A percentile compares a stretch with the other conserved stretches of the same genome.
Conservation (phyloP, 2,329 filamentous ascomycete species). For the Fusarium sp. region DNA sequence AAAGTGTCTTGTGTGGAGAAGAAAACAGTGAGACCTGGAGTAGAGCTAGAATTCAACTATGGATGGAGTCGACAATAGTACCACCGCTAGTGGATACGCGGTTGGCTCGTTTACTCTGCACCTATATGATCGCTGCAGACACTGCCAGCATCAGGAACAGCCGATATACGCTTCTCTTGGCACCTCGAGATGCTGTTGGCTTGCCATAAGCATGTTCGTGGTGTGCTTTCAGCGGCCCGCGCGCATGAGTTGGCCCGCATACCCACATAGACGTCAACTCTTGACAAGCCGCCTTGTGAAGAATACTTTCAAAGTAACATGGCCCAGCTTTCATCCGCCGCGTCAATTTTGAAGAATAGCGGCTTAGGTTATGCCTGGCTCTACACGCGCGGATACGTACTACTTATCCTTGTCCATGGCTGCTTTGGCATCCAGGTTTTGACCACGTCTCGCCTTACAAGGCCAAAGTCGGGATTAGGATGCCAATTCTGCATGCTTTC, state of each 20-base stretch:
- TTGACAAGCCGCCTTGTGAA: constrained; percentile 13
- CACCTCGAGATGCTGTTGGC: constrained; percentile 31
- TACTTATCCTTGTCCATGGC: constrained; percentile 13
- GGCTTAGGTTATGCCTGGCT: not conserved
- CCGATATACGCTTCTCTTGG: constrained; percentile 14
- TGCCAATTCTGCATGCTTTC: constrained; percentile 14
- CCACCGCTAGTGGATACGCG: constrained; percentile 21
- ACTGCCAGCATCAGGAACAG: constrained; percentile 37
- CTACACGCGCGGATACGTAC: constrained; percentile 28
- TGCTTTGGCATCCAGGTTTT: not conserved
- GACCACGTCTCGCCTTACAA: constrained; percentile 11
- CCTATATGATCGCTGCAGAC: constrained; percentile 22
- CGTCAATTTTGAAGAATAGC: constrained; percentile 19
- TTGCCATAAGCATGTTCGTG: constrained; percentile 23
- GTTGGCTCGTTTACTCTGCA: constrained; percentile 22
- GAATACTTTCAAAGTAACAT: constrained; percentile 11
- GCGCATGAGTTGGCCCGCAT: constrained; percentile 38
- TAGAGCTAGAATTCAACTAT: constrained; percentile 25
- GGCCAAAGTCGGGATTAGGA: constrained; percentile 7
- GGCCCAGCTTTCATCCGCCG: constrained; percentile 21
- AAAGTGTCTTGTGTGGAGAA: constrained; percentile 24
- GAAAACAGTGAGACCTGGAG: constrained; percentile 14
- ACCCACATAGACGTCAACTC: constrained; percentile 27
- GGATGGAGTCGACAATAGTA: constrained; percentile 29
- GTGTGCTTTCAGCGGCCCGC: constrained; percentile 33